phyloP scores from a whole-genome alignment of 306 rosid genomes.

The Sindora glabra region DNA sequence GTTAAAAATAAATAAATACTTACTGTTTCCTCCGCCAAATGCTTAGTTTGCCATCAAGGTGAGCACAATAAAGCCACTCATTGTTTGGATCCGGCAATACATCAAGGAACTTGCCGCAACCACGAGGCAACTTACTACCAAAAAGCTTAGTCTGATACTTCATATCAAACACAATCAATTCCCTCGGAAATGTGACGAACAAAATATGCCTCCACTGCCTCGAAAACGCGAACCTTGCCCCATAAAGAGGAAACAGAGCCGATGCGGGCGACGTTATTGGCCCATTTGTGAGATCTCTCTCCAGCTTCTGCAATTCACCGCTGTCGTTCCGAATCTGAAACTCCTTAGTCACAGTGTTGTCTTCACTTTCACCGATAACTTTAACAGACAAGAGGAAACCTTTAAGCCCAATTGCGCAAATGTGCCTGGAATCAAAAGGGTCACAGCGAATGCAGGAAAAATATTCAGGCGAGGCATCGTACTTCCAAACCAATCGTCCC shows the following conservation, averaged over 20 bases:
- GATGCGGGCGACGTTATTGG: conserved; percentile 44
- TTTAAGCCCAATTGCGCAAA: conserved; percentile 71
- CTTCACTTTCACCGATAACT: conserved; percentile 60
- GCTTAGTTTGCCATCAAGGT: conserved; percentile 85
- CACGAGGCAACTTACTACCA: conserved; percentile 63
- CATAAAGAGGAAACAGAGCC: conserved; percentile 55
- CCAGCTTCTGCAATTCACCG: conserved; percentile 55
- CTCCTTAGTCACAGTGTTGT: conserved; percentile 49
- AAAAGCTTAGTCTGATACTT: conserved; percentile 67
- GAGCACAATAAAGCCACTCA: conserved; percentile 79
- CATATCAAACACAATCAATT: conserved; percentile 78
- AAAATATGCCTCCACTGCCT: conserved; percentile 73
- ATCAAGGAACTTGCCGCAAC: conserved; percentile 80
- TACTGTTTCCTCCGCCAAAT: conserved; percentile 92
- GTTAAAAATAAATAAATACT: conserved; percentile 27
- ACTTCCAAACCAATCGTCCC: conserved; percentile 80
- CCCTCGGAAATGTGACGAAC: conserved; percentile 82
- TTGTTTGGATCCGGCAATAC: conserved; percentile 79
- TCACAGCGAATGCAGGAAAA: conserved; percentile 79
- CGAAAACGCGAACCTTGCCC: conserved; percentile 56
- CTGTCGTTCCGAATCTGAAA: conserved; percentile 55
- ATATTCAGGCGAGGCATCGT: conserved; percentile 67
- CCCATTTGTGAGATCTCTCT: conserved; percentile 35
- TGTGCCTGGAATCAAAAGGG: conserved; percentile 84
- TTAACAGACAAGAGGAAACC: conserved; percentile 65